Percentiles rank a stretch among this genome's conserved stretches.
Evolutionary conservation across 2,329 filamentous ascomycete genomes (phyloP).

Genomic region (Phoma sp.): DNA sequence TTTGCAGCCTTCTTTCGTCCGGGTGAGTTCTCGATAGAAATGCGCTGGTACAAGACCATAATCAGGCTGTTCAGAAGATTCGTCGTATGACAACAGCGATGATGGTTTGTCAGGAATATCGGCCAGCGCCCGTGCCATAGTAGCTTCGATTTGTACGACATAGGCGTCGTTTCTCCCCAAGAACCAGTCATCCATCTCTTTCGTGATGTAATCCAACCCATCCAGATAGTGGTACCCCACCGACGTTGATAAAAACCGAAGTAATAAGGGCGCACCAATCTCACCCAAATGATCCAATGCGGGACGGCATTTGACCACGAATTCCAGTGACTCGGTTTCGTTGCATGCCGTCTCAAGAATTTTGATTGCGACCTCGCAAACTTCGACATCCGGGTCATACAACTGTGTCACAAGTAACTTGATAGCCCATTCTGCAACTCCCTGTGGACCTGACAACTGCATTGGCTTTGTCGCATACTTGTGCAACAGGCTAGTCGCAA

Average conservation of each 20-base stretch:
- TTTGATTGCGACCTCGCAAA: conserved; percentile 94
- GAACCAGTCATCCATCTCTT: conserved; percentile 99
- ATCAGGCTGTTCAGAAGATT: conserved; percentile 56
- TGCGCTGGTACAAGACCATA: conserved; percentile 82
- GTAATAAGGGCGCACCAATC: conserved; percentile 89
- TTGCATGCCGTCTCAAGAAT: conserved; percentile 98
- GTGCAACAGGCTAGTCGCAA: conserved; percentile 83
- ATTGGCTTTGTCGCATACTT: conserved; percentile 78
- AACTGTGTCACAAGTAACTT: conserved; percentile 96
- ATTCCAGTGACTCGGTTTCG: conserved; percentile 87
- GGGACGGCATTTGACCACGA: conserved; percentile 94
- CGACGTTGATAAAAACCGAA: conserved; percentile 93
- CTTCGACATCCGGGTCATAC: conserved; percentile 96
- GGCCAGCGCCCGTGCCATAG: conserved; percentile 84
- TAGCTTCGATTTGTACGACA: conserved; percentile 93
- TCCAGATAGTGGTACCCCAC: conserved; percentile 98
- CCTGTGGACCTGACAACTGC: conserved; percentile 51
- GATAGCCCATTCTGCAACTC: conserved; percentile 93
- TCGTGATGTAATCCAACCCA: conserved; percentile 96
- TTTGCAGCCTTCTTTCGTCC: conserved; percentile 90
- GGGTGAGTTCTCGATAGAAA: conserved; percentile 94
- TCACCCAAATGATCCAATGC: conserved; percentile 95
- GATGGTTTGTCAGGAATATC: conserved; percentile 65
- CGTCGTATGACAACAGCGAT: conserved; percentile 50
- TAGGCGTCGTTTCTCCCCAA: conserved; percentile 96